Evolutionary conservation across 2,329 filamentous ascomycete genomes (phyloP).

Genomic region (Alternaria brassicicola): DNA sequence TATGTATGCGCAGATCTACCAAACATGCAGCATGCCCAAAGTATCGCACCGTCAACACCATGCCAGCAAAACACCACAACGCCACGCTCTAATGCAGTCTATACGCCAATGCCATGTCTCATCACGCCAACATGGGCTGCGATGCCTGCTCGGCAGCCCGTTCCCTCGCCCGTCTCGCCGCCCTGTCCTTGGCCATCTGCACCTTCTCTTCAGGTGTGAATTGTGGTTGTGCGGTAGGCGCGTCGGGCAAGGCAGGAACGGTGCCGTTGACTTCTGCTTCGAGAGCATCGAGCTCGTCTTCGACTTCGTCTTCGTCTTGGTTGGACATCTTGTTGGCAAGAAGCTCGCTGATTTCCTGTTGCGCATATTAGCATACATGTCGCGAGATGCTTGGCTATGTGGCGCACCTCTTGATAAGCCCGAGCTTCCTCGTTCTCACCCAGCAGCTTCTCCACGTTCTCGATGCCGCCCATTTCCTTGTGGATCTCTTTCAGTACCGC

Average conservation of each 20-base stretch:
- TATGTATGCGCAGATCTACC: not conserved
- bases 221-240: conserved; percentile 44
- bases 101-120: conserved; percentile 10
- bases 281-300: conserved; percentile 87
- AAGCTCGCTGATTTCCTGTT: conserved; percentile 88
- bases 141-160: conserved; percentile 39
- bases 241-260: conserved; percentile 45
- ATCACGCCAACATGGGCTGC: conserved; percentile 48
- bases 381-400: conserved; percentile 26
- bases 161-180: conserved; percentile 41
- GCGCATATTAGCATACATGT: conserved; percentile 4
- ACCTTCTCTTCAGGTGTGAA: conserved; percentile 38
- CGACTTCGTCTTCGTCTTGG: conserved; percentile 96
- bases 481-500: conserved; percentile 89
- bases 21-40: conserved; percentile 7
- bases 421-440: conserved; percentile 88
- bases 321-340: conserved; percentile 86
- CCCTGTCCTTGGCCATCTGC: conserved; percentile 41
- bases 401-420: conserved; percentile 80
- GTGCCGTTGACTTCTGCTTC: conserved; percentile 65
- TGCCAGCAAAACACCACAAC: conserved; percentile 30
- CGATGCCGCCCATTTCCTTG: conserved; percentile 92
- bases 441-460: conserved; percentile 93
- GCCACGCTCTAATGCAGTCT: conserved; percentile 44
- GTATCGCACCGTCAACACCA: not conserved